Evolutionary conservation across 371 early-diverging fungal species (phyloP).

Genomic region (Mortierella sp.): DNA sequence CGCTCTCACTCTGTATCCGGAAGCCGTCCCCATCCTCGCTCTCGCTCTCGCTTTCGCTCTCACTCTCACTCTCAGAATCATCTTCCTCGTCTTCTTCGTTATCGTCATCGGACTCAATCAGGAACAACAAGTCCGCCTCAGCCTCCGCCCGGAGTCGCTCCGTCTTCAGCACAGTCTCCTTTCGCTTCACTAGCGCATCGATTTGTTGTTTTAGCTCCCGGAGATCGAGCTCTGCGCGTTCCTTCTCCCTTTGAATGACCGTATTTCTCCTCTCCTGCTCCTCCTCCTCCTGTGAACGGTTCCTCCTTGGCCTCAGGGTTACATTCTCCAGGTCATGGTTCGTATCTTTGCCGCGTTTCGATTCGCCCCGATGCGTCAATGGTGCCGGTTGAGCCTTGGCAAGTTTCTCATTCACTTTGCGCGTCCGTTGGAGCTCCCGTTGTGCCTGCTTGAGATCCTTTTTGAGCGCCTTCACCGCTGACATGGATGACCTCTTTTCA

Average conservation of each 20-base stretch:
- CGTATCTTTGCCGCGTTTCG: constrained; percentile 5
- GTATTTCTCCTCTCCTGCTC: constrained; percentile 15
- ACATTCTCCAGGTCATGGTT: neutral
- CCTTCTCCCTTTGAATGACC: constrained; percentile 29
- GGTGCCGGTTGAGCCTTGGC: neutral
- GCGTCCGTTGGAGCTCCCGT: constrained; percentile 22
- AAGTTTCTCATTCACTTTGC: constrained; percentile 31
- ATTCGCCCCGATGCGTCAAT: neutral
- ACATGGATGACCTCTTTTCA: constrained; percentile 21
- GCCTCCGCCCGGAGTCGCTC: constrained; percentile 21
- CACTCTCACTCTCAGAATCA: constrained; percentile 7
- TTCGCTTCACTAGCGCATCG: constrained; percentile 21
- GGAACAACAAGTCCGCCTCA: constrained; percentile 22
- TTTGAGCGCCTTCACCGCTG: constrained; percentile 13
- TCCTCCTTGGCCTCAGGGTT: neutral
- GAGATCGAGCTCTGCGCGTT: constrained; percentile 17
- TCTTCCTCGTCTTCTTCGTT: constrained; percentile 17
- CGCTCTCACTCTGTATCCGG: neutral
- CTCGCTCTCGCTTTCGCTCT: constrained; percentile 6
- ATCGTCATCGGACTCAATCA: constrained; percentile 33
- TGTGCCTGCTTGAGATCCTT: constrained; percentile 31
- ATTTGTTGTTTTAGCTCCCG: constrained; percentile 18
- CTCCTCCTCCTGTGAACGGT: neutral
- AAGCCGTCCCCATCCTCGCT: constrained; percentile 12
- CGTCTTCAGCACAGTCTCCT: constrained; percentile 8